Evolutionary conservation across 1,284 basidiomycete genomes (phyloP), one percentile per base, ranked within the genome.

Genomic region (Meira miltonrushii): DNA sequence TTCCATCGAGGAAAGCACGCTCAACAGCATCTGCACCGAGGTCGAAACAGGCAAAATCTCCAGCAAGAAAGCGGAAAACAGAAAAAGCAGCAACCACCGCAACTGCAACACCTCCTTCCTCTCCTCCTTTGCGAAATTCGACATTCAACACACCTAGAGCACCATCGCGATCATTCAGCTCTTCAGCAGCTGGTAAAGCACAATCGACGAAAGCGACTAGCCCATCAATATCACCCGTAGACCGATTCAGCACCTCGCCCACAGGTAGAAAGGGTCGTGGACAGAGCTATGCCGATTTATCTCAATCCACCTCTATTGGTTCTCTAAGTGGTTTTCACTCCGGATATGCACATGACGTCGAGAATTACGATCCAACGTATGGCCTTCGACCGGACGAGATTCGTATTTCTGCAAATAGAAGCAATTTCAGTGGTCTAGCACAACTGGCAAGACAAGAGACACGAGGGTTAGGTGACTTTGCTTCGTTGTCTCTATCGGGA

Each of bases 281-380:
- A 8, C 28, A 33, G 8, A 33, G 8, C 8, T 4, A 33, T 33
- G 21, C 46, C 5, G 60, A 68, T 21, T 46, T 53, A 38, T 47
- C 55, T 23, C 25, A 17, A 17, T 46, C 58, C 40, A 23, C 48
- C 52, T 38, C 66, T 38, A 67, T 66, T 9, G 54, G 66, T 1
- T 21, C 38, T 10, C 12, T 11, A 13, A 11, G 25, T 17, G 21
- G 23, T 2, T 25, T 12, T 11, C 21, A 39, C 12, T 23, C 33
- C 0, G 43, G 38, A 15, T 61, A 58, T 1, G 65, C 70, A 39
- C 66, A 65, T 37, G 72, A 76, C 46, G 84, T 92, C 43, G 92
- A 94, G 79, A 85, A 88, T 64, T 95, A 90, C 78, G 93, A 97
- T 73, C 93, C 92, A 0, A 96, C 93, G 0, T 96, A 97, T 72